Evolutionary conservation across 2,329 filamentous ascomycete genomes (phyloP).

Genomic region (Cryoendolithus antarcticus): DNA sequence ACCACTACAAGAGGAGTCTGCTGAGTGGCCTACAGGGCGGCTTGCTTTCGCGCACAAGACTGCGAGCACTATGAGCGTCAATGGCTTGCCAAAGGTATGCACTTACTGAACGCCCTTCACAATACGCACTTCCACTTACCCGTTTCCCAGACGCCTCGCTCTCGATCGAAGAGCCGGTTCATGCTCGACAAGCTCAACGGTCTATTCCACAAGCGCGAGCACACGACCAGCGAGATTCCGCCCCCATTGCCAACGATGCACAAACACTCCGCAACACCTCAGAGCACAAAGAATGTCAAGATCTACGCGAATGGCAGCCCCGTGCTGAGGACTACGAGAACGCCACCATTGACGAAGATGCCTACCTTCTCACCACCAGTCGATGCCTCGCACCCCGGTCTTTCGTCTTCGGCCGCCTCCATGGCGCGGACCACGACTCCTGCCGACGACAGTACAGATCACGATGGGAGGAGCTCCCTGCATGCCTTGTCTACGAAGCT

Average conservation of each 20-base stretch:
- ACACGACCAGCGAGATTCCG: conserved; percentile 7
- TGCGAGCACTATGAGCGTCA: too few species aligned
- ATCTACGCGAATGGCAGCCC: conserved; percentile 2
- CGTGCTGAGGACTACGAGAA: not conserved
- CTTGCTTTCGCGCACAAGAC: too few species aligned
- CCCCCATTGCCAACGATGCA: conserved; percentile 5
- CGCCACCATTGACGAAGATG: conserved; percentile 3
- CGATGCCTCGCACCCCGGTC: conserved; percentile 4
- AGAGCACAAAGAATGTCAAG: not conserved
- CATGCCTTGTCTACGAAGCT: conserved; percentile 4
- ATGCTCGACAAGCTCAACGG: conserved; percentile 19
- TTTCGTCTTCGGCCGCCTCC: conserved; percentile 1
- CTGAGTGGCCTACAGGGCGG: too few species aligned
- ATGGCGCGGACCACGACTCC: not conserved
- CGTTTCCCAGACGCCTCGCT: conserved; percentile 8
- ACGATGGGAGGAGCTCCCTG: conserved; percentile 3
- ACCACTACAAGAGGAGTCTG: too few species aligned
- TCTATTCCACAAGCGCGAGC: conserved; percentile 18
- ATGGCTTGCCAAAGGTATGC: too few species aligned
- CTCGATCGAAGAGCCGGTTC: conserved; percentile 16
- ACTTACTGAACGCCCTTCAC: not conserved
- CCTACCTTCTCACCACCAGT: conserved; percentile 6
- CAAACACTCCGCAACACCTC: not conserved
- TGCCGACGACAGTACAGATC: not conserved
- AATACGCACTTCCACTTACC: conserved; percentile 1